phyloP scores from a whole-genome alignment of 2,329 filamentous ascomycete species.

The Fusarium mangiferae region DNA sequence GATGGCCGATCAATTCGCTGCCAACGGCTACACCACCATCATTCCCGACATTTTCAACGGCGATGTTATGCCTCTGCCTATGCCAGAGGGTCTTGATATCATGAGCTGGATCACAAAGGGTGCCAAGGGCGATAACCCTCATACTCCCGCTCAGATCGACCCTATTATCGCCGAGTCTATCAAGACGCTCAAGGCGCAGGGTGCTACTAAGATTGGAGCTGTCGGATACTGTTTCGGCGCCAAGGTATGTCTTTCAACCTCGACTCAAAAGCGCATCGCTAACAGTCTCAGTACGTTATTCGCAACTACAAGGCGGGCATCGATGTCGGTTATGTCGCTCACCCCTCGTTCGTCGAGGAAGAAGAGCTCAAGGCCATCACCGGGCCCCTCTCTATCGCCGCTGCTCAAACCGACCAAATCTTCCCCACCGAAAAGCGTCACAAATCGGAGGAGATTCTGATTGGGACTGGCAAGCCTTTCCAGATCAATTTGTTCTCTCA shows the following conservation, averaged over 20 bases:
- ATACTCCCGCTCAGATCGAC: slow-evolving; percentile 48
- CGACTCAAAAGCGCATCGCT: neutral
- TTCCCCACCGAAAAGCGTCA: slow-evolving; percentile 66
- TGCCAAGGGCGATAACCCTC: slow-evolving; percentile 59
- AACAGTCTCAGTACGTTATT: slow-evolving; percentile 66
- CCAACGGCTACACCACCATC: slow-evolving; percentile 52
- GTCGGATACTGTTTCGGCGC: slow-evolving; percentile 75
- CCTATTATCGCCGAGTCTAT: slow-evolving; percentile 52
- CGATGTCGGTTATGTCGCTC: slow-evolving; percentile 70
- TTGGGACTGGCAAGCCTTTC: slow-evolving; percentile 64
- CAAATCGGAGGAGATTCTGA: slow-evolving; percentile 68
- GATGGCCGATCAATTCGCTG: slow-evolving; percentile 54
- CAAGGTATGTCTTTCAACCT: slow-evolving; percentile 56
- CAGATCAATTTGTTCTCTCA: slow-evolving; percentile 77
- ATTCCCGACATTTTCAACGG: slow-evolving; percentile 54
- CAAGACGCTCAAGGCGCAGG: slow-evolving; percentile 65
- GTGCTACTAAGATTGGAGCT: slow-evolving; percentile 63
- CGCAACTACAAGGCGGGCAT: slow-evolving; percentile 70
- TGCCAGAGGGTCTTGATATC: slow-evolving; percentile 45
- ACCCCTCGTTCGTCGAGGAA: slow-evolving; percentile 70
- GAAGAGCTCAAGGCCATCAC: slow-evolving; percentile 68
- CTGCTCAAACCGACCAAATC: slow-evolving; percentile 70
- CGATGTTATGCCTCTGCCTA: slow-evolving; percentile 45
- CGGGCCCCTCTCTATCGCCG: slow-evolving; percentile 69
- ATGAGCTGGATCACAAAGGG: slow-evolving; percentile 53